phyloP scores from a whole-genome alignment of 2,329 filamentous ascomycete genomes.

The Colletotrichum neosansevieriae region DNA sequence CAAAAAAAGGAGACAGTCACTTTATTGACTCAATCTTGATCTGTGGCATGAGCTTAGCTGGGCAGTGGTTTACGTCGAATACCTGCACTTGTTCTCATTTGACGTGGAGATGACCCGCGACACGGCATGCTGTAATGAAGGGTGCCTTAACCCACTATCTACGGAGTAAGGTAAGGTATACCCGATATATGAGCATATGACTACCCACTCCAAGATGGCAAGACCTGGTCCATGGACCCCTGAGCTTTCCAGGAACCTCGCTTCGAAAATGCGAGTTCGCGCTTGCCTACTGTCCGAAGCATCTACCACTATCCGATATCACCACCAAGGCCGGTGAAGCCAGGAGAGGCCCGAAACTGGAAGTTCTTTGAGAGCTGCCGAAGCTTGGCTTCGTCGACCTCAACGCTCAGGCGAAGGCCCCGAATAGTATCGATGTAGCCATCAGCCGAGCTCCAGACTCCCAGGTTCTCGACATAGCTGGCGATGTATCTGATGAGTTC shows the following conservation, averaged over 20 bases:
- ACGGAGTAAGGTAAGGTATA: neutral
- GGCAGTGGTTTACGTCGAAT: neutral
- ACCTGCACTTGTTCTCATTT: neutral
- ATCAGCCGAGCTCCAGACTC: too few relatives aligned
- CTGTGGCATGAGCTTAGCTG: too few relatives aligned
- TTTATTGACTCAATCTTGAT: neutral
- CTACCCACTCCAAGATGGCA: too few relatives aligned
- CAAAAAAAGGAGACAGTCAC: neutral
- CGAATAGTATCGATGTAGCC: conserved; percentile 65
- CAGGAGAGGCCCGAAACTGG: conserved; percentile 60
- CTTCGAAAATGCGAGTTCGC: conserved; percentile 1
- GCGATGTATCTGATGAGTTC: too few relatives aligned
- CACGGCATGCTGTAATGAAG: conserved; percentile 2
- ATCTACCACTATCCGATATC: too few relatives aligned
- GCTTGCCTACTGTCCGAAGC: neutral
- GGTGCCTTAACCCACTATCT: conserved; percentile 6
- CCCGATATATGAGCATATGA: too few relatives aligned
- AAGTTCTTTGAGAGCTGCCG: conserved; percentile 64
- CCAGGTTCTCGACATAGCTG: too few relatives aligned
- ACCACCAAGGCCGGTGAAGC: too few relatives aligned
- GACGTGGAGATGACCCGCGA: neutral
- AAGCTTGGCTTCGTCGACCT: conserved; percentile 72
- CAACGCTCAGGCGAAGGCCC: conserved; percentile 69
- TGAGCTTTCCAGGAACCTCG: neutral
- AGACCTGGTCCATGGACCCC: neutral